Evolutionary conservation across 768 basidiomycete species (phyloP).

Genomic region (Cystofilobasidium ferigula): DNA sequence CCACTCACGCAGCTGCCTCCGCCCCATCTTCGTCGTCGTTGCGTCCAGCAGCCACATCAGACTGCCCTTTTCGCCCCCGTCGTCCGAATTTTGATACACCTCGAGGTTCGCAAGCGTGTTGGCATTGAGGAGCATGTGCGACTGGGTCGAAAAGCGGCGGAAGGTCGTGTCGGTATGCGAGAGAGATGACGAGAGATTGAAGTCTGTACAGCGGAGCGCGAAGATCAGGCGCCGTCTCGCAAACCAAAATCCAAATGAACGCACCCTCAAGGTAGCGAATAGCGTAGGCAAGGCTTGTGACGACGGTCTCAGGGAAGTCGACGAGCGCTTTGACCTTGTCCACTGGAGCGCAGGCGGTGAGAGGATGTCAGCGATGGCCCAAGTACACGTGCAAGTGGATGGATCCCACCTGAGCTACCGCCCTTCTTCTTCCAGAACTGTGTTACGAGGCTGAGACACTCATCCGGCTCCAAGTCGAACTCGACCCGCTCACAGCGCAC

Average conservation of each 20-base stretch:
- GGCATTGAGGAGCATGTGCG: conserved; percentile 74
- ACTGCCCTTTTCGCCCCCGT: conserved; percentile 60
- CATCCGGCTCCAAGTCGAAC: conserved; percentile 49
- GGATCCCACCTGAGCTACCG: conserved; percentile 38
- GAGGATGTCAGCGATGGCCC: not conserved
- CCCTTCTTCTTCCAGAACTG: conserved; percentile 51
- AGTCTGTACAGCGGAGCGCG: conserved; percentile 40
- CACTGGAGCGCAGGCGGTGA: conserved; percentile 29
- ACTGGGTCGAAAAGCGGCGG: conserved; percentile 38
- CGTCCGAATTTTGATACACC: conserved; percentile 83
- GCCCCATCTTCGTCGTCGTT: conserved; percentile 80
- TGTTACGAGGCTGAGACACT: conserved; percentile 58
- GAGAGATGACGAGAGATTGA: conserved; percentile 68
- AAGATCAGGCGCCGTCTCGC: too few species aligned
- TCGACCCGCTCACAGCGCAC: conserved; percentile 56
- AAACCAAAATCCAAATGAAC: too few species aligned
- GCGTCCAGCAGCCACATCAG: conserved; percentile 76
- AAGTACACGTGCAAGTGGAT: conserved; percentile 8
- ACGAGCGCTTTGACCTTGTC: conserved; percentile 29
- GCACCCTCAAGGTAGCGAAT: conserved; percentile 36
- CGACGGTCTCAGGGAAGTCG: conserved; percentile 35
- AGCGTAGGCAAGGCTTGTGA: conserved; percentile 31
- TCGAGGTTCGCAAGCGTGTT: conserved; percentile 66
- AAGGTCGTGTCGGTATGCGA: conserved; percentile 62
- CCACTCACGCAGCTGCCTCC: conserved; percentile 72